A percentile compares a stretch with the other conserved stretches of the same genome.
Evolutionary conservation across 2,329 filamentous ascomycete species (phyloP).

Genomic region (Arthrobotrys musiformis): DNA sequence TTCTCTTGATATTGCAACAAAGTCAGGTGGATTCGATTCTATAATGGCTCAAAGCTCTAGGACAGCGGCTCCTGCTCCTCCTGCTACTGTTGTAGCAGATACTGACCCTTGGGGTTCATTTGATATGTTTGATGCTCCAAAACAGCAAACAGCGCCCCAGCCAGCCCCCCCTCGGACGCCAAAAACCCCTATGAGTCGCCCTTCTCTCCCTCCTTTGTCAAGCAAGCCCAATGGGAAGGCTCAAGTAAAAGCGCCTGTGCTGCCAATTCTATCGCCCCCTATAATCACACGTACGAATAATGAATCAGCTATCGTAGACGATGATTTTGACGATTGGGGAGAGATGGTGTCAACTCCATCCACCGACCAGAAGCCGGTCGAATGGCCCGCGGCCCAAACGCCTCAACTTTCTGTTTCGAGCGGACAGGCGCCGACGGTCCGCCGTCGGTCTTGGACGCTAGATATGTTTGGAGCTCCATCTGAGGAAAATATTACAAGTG

Average conservation of each 20-base stretch:
- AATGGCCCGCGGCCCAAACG: conserved; percentile 21
- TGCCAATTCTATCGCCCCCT: conserved; percentile 30
- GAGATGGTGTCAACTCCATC: conserved; percentile 47
- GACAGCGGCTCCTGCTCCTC: not conserved
- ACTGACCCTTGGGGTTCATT: conserved; percentile 55
- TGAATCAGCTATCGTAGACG: conserved; percentile 29
- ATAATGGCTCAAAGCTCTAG: not conserved
- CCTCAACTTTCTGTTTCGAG: conserved; percentile 31
- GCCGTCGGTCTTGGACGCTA: conserved; percentile 40
- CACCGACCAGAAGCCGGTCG: conserved; percentile 26
- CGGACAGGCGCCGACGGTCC: conserved; percentile 14
- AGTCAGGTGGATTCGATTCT: not conserved
- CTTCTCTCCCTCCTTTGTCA: conserved; percentile 51
- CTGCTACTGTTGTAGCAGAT: not conserved
- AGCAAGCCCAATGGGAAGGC: conserved; percentile 14
- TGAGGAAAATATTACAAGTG: conserved; percentile 51
- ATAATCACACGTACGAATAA: conserved; percentile 9
- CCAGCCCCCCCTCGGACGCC: conserved; percentile 4
- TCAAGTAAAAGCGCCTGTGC: conserved; percentile 17
- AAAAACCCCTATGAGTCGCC: conserved; percentile 17
- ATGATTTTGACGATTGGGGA: conserved; percentile 55
- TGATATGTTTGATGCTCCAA: conserved; percentile 51
- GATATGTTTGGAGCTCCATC: conserved; percentile 48
- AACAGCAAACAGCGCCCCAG: conserved; percentile 4
- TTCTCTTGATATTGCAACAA: conserved; percentile 47